Conservation (phyloP, 2,329 filamentous ascomycete genomes). For the Lecanicillium sp. region DNA sequence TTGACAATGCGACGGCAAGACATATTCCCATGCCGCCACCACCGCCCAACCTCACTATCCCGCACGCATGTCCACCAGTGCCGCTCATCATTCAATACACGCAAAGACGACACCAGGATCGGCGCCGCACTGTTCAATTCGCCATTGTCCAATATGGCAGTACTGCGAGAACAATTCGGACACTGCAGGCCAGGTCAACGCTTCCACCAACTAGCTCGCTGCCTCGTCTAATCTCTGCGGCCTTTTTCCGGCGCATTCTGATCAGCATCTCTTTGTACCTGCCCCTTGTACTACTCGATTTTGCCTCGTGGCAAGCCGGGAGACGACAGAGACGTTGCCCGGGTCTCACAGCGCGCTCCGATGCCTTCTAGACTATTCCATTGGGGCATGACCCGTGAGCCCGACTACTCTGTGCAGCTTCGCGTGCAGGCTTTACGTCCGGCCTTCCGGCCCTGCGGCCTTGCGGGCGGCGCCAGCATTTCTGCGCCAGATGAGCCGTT, state of each 20-base stretch:
- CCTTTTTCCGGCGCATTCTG: constrained; percentile 3
- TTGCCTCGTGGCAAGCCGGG: too few relatives aligned
- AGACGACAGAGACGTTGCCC: too few relatives aligned
- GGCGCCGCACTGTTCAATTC: constrained; percentile 1
- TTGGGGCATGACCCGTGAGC: too few relatives aligned
- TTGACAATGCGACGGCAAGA: constrained; percentile 7
- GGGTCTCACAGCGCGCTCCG: too few relatives aligned
- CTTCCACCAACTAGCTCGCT: background rate
- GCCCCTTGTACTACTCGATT: background rate
- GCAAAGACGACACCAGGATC: background rate
- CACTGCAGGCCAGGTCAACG: background rate
- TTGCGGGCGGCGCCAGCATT: too few relatives aligned
- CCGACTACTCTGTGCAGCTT: too few relatives aligned
- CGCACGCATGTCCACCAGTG: too few relatives aligned
- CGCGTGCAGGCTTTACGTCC: too few relatives aligned
- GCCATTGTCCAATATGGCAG: background rate
- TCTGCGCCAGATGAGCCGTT: background rate
- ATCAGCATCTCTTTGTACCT: background rate
- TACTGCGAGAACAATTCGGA: background rate
- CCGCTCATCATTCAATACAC: too few relatives aligned
- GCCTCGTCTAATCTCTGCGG: background rate
- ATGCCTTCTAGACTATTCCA: too few relatives aligned
- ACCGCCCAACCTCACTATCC: too few relatives aligned
- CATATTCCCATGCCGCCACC: background rate
- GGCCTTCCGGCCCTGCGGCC: too few relatives aligned